phyloP scores from a whole-genome alignment of 2,329 filamentous ascomycete genomes.

The Blastomyces silverae region DNA sequence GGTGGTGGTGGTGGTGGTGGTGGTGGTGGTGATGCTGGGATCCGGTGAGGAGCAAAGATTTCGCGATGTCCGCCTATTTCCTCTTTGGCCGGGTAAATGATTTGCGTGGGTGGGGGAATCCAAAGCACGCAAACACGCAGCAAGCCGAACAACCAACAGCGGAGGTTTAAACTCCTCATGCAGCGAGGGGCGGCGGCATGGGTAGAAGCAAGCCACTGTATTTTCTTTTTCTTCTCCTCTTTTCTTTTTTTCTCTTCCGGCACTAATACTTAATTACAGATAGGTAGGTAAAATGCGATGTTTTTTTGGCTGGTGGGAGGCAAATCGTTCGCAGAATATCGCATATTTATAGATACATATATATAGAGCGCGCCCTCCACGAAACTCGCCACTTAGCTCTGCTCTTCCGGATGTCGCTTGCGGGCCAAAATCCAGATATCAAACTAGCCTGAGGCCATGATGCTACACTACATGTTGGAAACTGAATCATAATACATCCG shows the following conservation, averaged over 20 bases:
- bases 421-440: not conserved
- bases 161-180: not conserved
- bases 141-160: not conserved
- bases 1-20: too few relatives aligned
- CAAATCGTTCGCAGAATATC: too few relatives aligned
- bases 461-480: not conserved
- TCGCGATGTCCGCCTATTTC: not conserved
- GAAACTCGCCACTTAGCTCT: not conserved
- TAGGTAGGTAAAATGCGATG: too few relatives aligned
- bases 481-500: not conserved
- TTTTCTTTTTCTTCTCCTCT: not conserved
- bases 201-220: not conserved
- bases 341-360: too few relatives aligned
- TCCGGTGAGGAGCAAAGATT: constrained; percentile 5
- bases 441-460: not conserved
- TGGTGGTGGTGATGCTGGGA: not conserved
- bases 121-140: too few relatives aligned
- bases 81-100: not conserved
- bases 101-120: not conserved
- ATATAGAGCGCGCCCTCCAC: too few relatives aligned
- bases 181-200: too few relatives aligned
- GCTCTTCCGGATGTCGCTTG: not conserved
- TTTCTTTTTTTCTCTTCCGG: not conserved
- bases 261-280: too few relatives aligned
- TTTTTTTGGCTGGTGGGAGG: too few relatives aligned